Percentiles rank a stretch among this genome's conserved stretches.
phyloP scores from a whole-genome alignment of 306 rosid species.

The Dryas drummondii region DNA sequence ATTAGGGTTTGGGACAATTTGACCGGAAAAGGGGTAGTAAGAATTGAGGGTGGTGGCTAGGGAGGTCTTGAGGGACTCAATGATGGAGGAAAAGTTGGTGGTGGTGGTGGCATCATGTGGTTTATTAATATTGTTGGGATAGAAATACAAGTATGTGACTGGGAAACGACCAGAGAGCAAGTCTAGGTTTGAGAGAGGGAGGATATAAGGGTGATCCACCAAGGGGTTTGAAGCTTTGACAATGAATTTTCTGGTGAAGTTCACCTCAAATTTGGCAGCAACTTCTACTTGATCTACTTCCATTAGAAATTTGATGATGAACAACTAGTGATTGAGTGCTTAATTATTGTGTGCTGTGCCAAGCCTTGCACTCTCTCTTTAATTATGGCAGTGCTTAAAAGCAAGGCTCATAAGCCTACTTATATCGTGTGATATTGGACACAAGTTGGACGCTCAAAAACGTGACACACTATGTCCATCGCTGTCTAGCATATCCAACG shows the following conservation, averaged over 20 bases:
- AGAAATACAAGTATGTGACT: slow-evolving; percentile 78
- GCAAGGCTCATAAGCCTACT: too few species aligned
- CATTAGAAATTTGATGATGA: slow-evolving; percentile 20
- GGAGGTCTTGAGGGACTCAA: slow-evolving; percentile 51
- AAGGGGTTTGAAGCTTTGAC: slow-evolving; percentile 53
- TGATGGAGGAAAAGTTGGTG: slow-evolving; percentile 19
- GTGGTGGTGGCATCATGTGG: slow-evolving; percentile 13
- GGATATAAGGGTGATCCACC: slow-evolving; percentile 32
- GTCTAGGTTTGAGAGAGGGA: slow-evolving; percentile 75
- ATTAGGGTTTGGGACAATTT: slow-evolving; percentile 48
- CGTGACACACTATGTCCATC: too few species aligned
- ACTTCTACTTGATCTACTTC: slow-evolving; percentile 18
- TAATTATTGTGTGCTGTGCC: too few species aligned
- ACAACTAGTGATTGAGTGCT: too few species aligned
- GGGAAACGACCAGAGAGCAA: slow-evolving; percentile 92
- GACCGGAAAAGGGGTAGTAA: slow-evolving; percentile 73
- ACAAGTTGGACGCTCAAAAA: too few species aligned
- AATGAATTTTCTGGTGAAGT: slow-evolving; percentile 39
- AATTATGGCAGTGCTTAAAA: too few species aligned
- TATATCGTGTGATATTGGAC: too few species aligned
- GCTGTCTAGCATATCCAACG: too few species aligned
- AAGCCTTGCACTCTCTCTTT: too few species aligned
- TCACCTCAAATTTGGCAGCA: slow-evolving; percentile 40
- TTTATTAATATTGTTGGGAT: slow-evolving; percentile 19
- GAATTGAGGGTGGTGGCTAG: slow-evolving; percentile 44